A percentile compares a stretch with the other conserved stretches of the same genome.
Evolutionary conservation across 177 flowering plant species (phyloP).

Genomic region (Vitis hybrid): DNA sequence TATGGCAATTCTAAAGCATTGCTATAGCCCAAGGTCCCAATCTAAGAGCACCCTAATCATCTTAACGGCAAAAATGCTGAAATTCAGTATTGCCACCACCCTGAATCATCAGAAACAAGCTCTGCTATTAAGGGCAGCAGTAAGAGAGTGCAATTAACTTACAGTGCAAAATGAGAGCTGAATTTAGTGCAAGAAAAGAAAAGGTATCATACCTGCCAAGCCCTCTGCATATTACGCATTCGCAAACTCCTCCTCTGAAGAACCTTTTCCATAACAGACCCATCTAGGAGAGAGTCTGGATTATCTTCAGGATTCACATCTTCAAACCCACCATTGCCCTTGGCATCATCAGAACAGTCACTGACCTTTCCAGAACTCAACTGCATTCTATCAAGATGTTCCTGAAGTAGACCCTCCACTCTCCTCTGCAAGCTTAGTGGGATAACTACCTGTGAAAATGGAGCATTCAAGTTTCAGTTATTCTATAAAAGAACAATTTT

Average conservation of each 20-base stretch:
- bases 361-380: constrained; percentile 42
- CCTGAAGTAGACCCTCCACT: constrained; percentile 93
- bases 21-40: neutral
- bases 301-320: constrained; percentile 39
- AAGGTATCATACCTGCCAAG: too few species aligned
- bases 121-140: neutral
- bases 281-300: constrained; percentile 69
- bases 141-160: neutral
- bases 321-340: constrained; percentile 29
- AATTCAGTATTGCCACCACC: neutral
- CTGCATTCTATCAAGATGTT: constrained; percentile 77
- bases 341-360: constrained; percentile 25
- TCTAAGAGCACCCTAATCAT: neutral
- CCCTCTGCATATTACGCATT: constrained; percentile 77
- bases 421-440: constrained; percentile 95
- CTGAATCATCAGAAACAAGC: neutral
- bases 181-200: too few species aligned
- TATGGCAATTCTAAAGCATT: neutral
- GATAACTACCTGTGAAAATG: constrained; percentile 72
- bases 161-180: neutral
- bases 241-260: constrained; percentile 86
- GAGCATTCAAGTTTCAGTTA: constrained; percentile 2
- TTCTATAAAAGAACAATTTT: neutral
- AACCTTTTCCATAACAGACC: constrained; percentile 92
- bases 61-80: neutral